These are phyloP conservation scores for Septoria petroselini DNA, from an alignment of 2,329 filamentous ascomycete species.

Conservation along the genomic window DNA sequence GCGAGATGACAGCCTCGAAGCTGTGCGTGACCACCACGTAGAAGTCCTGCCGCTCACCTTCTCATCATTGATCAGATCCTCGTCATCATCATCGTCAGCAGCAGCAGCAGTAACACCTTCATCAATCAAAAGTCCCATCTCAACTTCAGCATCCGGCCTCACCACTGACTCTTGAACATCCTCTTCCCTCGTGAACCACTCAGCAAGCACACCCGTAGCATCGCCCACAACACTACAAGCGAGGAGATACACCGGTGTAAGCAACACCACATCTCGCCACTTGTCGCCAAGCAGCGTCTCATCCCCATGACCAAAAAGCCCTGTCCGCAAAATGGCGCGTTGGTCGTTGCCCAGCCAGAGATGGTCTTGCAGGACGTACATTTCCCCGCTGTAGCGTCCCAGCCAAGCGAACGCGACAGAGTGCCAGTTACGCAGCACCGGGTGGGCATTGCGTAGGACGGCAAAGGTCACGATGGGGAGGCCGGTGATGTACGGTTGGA, in stretches of 20 bases:
- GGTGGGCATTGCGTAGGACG: conserved; percentile 51
- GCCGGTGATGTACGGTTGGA: conserved; percentile 55
- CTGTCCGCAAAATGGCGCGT: conserved; percentile 48
- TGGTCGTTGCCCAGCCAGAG: conserved; percentile 60
- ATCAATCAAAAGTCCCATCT: conserved; percentile 25
- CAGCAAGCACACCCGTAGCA: conserved; percentile 41
- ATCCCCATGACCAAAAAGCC: conserved; percentile 34
- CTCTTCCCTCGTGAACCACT: conserved; percentile 38
- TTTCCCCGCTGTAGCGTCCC: conserved; percentile 57
- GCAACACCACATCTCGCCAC: conserved; percentile 40
- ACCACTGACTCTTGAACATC: not conserved
- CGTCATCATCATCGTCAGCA: too few relatives aligned
- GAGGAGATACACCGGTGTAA: conserved; percentile 47
- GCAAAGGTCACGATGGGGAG: conserved; percentile 55
- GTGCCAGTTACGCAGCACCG: conserved; percentile 44
- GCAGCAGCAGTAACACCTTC: not conserved
- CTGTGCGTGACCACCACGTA: not conserved
- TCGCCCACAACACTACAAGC: conserved; percentile 40
- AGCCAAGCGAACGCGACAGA: conserved; percentile 53
- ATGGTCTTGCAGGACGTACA: conserved; percentile 60
- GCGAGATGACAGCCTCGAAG: conserved; percentile 2
- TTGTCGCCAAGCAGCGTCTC: conserved; percentile 33
- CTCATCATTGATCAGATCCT: not conserved
- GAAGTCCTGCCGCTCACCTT: not conserved
- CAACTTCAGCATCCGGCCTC: conserved; percentile 12